Conservation (phyloP, 768 basidiomycete species). For the Mycena vulgaris region DNA sequence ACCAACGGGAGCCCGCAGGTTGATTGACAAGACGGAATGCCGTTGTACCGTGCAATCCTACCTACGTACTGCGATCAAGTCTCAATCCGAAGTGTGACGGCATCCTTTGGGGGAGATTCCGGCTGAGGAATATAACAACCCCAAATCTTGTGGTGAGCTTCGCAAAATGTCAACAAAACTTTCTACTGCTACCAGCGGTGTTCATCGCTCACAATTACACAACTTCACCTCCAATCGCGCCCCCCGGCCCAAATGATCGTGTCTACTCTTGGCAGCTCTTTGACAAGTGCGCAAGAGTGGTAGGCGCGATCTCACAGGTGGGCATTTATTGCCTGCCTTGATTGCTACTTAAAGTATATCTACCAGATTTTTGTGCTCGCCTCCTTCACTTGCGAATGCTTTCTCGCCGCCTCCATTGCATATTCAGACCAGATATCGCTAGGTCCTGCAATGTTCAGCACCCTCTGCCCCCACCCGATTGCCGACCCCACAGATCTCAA, state of each 20-base stretch:
- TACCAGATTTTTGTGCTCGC: neutral
- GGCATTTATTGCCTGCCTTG: neutral
- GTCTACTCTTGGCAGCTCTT: neutral
- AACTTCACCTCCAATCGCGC: neutral
- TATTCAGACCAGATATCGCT: neutral
- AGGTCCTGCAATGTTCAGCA: neutral
- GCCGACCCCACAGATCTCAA: neutral
- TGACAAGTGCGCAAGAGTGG: neutral
- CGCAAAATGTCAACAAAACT: no score
- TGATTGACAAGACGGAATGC: no score
- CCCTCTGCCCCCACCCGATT: neutral
- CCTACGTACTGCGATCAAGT: no score
- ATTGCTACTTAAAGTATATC: no score
- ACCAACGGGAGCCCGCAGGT: no score
- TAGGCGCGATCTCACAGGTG: neutral
- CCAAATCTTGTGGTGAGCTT: no score
- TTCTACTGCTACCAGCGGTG: neutral
- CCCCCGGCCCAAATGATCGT: neutral
- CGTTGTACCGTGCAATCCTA: no score
- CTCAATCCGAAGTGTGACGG: no score
- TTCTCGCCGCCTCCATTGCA: neutral
- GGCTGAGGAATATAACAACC: no score
- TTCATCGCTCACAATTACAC: neutral
- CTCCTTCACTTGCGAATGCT: neutral
- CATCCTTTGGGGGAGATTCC: no score